Evolutionary conservation across 441 rosid genomes (phyloP).

Genomic region (Mallotus repandus): DNA sequence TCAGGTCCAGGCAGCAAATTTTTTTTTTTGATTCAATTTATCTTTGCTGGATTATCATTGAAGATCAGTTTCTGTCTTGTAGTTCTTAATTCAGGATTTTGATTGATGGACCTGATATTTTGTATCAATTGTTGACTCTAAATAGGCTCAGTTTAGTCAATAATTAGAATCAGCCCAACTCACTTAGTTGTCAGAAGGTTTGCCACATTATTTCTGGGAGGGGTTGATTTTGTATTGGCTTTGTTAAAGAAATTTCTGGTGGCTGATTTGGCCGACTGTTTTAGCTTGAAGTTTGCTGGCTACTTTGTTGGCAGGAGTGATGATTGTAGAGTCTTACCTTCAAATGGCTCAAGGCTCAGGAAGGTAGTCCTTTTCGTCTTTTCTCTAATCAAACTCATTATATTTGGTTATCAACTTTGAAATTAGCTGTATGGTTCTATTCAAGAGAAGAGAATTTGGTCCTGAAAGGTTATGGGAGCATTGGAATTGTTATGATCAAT

Average conservation of each 20-base stretch:
- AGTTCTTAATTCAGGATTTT: neutral
- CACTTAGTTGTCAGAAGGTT: neutral
- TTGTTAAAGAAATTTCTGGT: neutral
- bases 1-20: neutral
- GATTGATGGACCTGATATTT: neutral
- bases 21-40: neutral
- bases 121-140: neutral
- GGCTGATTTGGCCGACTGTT: neutral
- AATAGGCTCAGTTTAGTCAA: neutral
- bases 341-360: conserved; percentile 34
- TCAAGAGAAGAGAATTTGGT: conserved; percentile 3
- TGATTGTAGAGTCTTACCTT: conserved; percentile 31
- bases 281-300: neutral
- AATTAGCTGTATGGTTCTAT: conserved; percentile 2
- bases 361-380: conserved; percentile 40
- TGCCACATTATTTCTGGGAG: neutral
- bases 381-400: conserved; percentile 4
- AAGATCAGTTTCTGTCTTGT: neutral
- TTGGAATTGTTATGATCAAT: neutral
- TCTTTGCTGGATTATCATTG: neutral
- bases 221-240: neutral
- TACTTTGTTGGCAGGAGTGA: conserved; percentile 40
- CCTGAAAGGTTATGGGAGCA: neutral
- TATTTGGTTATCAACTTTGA: conserved; percentile 2
- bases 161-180: neutral